Percentiles rank a stretch among this genome's conserved stretches.
Evolutionary conservation across 2,329 filamentous ascomycete genomes (phyloP).

Genomic region (Tolypocladium amazonense): DNA sequence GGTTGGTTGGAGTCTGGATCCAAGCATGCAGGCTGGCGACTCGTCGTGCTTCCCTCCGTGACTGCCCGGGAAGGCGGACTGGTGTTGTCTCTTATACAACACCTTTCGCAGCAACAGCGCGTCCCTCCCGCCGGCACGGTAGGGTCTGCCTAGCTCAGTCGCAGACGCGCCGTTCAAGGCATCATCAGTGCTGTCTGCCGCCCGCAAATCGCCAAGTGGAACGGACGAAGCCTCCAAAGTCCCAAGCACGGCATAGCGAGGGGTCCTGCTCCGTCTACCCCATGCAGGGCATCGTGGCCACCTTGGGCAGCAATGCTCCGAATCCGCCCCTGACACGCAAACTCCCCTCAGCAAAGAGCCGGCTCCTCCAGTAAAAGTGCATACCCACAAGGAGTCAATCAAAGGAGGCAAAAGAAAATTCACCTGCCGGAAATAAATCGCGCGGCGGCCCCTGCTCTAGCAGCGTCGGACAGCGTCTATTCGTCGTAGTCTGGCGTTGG

Average conservation of each 20-base stretch:
- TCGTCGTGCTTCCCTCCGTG: background rate
- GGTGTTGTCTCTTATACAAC: background rate
- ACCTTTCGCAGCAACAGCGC: background rate
- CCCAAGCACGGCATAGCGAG: background rate
- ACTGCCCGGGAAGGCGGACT: background rate
- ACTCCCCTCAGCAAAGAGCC: background rate
- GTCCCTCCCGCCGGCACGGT: background rate
- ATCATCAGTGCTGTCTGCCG: background rate
- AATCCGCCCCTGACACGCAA: background rate
- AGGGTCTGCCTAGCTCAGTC: background rate
- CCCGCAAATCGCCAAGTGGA: background rate
- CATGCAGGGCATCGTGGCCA: background rate
- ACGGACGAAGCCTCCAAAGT: background rate
- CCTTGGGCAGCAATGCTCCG: constrained; percentile 4
- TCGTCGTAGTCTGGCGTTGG: no score
- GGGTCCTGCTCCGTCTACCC: background rate
- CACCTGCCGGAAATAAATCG: background rate
- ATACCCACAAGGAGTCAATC: background rate
- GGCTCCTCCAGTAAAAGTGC: background rate
- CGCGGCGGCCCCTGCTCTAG: background rate
- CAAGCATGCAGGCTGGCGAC: background rate
- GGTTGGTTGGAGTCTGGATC: background rate
- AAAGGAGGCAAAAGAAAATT: background rate
- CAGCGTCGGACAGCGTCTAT: background rate
- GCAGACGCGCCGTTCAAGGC: background rate